Percentiles rank a stretch among this genome's conserved stretches.
Conservation (phyloP, 495 filamentous ascomycete species). For the Podospora fimiseda region DNA sequence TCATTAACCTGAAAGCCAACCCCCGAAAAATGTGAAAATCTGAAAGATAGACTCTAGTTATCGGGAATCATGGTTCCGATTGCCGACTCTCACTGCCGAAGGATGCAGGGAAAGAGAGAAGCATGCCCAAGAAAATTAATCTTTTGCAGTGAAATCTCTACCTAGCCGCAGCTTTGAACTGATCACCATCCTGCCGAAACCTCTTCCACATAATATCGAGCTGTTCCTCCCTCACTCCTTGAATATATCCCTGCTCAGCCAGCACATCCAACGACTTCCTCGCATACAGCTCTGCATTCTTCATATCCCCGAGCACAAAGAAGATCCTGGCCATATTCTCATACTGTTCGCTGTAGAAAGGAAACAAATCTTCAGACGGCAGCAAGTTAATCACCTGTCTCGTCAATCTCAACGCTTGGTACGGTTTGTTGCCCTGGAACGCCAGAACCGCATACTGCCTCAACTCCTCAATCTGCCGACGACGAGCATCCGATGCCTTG, state of each 20-base stretch:
- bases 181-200: conserved; percentile 16
- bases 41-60: too few relatives aligned
- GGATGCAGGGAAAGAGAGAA: too few relatives aligned
- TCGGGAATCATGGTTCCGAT: too few relatives aligned
- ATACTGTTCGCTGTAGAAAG: conserved; percentile 31
- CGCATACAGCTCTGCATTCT: conserved; percentile 29
- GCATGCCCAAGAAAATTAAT: too few relatives aligned
- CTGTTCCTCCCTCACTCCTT: not conserved
- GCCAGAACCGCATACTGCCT: conserved; percentile 29
- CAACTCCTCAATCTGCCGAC: conserved; percentile 25
- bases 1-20: too few relatives aligned
- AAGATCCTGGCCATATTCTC: conserved; percentile 36
- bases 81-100: too few relatives aligned
- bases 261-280: conserved; percentile 29
- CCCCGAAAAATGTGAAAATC: too few relatives aligned
- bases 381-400: conserved; percentile 27
- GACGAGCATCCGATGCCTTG: conserved; percentile 30
- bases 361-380: conserved; percentile 27
- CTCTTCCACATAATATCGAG: conserved; percentile 11
- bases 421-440: conserved; percentile 22
- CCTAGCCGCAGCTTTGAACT: not conserved
- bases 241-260: conserved; percentile 21
- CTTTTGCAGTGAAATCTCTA: not conserved
- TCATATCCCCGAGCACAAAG: conserved; percentile 28
- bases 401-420: conserved; percentile 31